These are phyloP conservation scores for Panicum miliaceum DNA, from an alignment of 176 grass and related monocot genomes.

Conservation along the genomic window DNA sequence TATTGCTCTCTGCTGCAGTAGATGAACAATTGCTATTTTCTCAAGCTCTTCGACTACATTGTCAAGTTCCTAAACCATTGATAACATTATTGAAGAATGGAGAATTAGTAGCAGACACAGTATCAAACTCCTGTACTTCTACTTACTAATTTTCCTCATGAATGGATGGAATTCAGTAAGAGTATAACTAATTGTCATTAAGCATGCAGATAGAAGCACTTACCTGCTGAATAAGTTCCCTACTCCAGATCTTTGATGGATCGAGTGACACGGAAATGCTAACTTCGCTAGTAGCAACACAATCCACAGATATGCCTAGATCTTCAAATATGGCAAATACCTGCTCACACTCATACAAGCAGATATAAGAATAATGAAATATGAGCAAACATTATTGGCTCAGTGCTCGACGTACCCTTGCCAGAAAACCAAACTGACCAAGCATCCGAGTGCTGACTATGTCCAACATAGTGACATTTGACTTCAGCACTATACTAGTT, in stretches of 20 bases:
- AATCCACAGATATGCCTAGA: conserved; percentile 92
- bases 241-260: conserved; percentile 84
- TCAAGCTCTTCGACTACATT: conserved; percentile 91
- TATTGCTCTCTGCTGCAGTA: conserved; percentile 92
- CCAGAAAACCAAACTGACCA: conserved; percentile 96
- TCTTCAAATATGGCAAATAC: conserved; percentile 98
- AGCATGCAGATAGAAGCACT: conserved; percentile 30
- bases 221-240: conserved; percentile 86
- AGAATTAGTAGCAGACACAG: neutral
- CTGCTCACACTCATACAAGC: conserved; percentile 44
- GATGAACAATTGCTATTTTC: conserved; percentile 88
- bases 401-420: conserved; percentile 56
- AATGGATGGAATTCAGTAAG: neutral
- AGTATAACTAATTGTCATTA: conserved; percentile 1
- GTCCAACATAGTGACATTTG: conserved; percentile 96
- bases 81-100: neutral
- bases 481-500: conserved; percentile 96
- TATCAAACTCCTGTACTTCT: neutral
- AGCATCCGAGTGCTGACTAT: conserved; percentile 96
- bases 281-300: conserved; percentile 96
- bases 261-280: conserved; percentile 93
- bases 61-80: conserved; percentile 71
- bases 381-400: conserved; percentile 12
- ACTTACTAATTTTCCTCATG: neutral
- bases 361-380: conserved; percentile 10